Base-by-base conservation (phyloP, 2,329 filamentous ascomycete genomes). In the Xylaria sp. region DNA sequence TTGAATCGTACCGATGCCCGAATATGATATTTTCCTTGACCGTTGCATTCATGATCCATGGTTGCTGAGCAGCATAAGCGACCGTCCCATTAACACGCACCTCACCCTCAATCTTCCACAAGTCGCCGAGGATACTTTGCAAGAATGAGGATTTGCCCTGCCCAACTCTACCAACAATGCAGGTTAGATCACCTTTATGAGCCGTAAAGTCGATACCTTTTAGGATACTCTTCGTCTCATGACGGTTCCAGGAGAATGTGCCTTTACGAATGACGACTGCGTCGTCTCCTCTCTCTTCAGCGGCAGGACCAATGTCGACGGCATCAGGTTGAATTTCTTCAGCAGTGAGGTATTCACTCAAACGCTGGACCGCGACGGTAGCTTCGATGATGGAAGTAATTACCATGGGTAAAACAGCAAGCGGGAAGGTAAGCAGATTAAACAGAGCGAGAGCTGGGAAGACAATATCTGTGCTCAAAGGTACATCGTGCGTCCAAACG, bases 11-110 rank as follows among this genome's bases (percentile, higher is more conserved):
- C 56, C 93, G 91, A 81, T 99, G 94, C 1, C 96, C 96, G 77
- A 99, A 99, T 4, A 98, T 86, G 74, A 99, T 97, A 78, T 99
- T 99, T 78, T 99, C 96, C 76, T 94, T 93, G 66, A 99, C 94
- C 37, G 93, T 97, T 9, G 96, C 96, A 78, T 99, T 99, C 90
- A 98, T 95, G 62, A 99, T 92, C 96, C 97, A 99, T 23, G 94
- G 86, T 76, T 93, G 90, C 80, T 99, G 97, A 18, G 94, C 93
- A 67, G 97, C 96, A 79, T 98, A 99, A 1, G 96, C 96, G 50
- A 94, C 88, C 34, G 87, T 89, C 56, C 96, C 97, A 74, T 92
- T 90, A 10, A 99, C 86, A 65, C 92, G 86, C 3, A 98, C 95
- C 71, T 92, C 87, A 57, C 96, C 96, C 69, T 92, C 90, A 59